Evolutionary conservation across 2,329 filamentous ascomycete genomes (phyloP).

Genomic region (Boeremia lycopersici): DNA sequence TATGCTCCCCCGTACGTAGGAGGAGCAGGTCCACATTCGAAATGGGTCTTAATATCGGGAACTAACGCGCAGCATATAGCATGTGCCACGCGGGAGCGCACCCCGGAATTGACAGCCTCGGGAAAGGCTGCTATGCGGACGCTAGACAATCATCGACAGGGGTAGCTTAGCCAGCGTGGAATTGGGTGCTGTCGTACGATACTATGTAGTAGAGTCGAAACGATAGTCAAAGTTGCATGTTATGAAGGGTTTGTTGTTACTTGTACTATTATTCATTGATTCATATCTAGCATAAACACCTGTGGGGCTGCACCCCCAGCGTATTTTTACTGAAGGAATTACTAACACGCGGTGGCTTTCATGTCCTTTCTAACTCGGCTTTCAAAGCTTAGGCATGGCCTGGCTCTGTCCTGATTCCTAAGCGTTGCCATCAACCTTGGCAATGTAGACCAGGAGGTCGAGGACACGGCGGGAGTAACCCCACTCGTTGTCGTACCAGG

Average conservation of each 20-base stretch:
- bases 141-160: conserved; percentile 31
- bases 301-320: conserved; percentile 20
- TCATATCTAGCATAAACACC: conserved; percentile 36
- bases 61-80: conserved; percentile 17
- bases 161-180: conserved; percentile 16
- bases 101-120: conserved; percentile 20
- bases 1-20: conserved; percentile 12
- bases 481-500: conserved; percentile 99
- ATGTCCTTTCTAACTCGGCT: conserved; percentile 10
- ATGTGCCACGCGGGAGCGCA: conserved; percentile 7
- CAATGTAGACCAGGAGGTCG: conserved; percentile 56
- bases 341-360: conserved; percentile 16
- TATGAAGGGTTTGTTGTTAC: background rate
- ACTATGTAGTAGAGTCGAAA: background rate
- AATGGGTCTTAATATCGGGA: conserved; percentile 14
- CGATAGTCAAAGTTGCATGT: background rate
- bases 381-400: conserved; percentile 43
- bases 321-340: conserved; percentile 21
- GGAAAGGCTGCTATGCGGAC: conserved; percentile 22
- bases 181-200: background rate
- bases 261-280: conserved; percentile 34
- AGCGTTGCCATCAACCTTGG: conserved; percentile 52
- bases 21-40: conserved; percentile 2
- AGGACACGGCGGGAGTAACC: conserved; percentile 87
- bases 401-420: conserved; percentile 49